Conservation (phyloP, 805 yeast genomes). For the Maudiozyma saulgeensis region DNA sequence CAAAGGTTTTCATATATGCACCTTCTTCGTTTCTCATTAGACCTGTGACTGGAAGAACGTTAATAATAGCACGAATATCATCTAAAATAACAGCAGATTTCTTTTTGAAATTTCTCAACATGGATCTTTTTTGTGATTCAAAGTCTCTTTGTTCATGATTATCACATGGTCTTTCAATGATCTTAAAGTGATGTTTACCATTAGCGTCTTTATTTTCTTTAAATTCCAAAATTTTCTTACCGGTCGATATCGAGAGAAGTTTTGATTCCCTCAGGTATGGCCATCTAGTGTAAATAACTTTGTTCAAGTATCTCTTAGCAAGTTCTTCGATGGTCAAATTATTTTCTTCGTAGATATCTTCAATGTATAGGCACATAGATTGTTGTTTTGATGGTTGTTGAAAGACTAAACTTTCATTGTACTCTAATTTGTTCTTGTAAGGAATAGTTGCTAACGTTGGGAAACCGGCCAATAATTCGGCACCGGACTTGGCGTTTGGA, state of each 20-base stretch:
- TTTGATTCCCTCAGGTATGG: slow-evolving; percentile 83
- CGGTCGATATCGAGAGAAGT: slow-evolving; percentile 54
- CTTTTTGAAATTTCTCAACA: slow-evolving; percentile 37
- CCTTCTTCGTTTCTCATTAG: slow-evolving; percentile 61
- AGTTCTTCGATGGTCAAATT: slow-evolving; percentile 54
- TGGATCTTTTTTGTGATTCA: slow-evolving; percentile 31
- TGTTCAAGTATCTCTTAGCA: slow-evolving; percentile 51
- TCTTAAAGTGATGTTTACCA: slow-evolving; percentile 24
- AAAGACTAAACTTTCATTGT: slow-evolving; percentile 65
- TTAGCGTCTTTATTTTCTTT: slow-evolving; percentile 4
- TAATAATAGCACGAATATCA: slow-evolving; percentile 46
- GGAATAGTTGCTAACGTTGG: slow-evolving; percentile 73
- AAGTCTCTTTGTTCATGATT: slow-evolving; percentile 41
- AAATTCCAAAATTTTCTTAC: slow-evolving; percentile 35
- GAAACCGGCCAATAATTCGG: slow-evolving; percentile 76
- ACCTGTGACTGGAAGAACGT: slow-evolving; percentile 72
- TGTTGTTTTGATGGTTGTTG: slow-evolving; percentile 78
- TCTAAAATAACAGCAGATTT: slow-evolving; percentile 56
- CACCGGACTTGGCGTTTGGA: slow-evolving; percentile 60
- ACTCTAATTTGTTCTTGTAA: slow-evolving; percentile 41
- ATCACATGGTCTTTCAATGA: slow-evolving; percentile 33
- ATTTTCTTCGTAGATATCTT: slow-evolving; percentile 39
- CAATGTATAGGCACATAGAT: slow-evolving; percentile 61
- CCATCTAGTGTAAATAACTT: slow-evolving; percentile 70
- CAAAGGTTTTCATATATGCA: slow-evolving; percentile 66